Base-by-base conservation (phyloP, 768 basidiomycete species). In the Boletus barrowsii region DNA sequence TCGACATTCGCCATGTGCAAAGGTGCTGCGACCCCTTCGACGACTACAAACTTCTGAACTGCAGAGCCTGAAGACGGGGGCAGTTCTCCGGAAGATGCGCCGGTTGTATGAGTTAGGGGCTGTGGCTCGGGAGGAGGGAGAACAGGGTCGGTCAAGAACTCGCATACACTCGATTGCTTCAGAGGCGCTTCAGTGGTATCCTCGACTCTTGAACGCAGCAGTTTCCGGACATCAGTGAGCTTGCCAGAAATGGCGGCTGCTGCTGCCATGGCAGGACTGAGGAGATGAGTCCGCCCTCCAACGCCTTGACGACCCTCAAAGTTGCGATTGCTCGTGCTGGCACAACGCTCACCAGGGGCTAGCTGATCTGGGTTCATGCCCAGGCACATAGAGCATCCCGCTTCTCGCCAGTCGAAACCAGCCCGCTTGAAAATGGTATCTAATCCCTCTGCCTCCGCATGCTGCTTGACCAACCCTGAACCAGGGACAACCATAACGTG, bases 301-400 rank as follows among this genome's bases (percentile, higher is more conserved):
- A 90, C 82, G 2, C 93, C 82, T 77, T 93, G 80, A 70, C 93
- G 85, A 47, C 91, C 92, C 73, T 95, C 91, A 60, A 96, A 94
- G 74, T 96, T 95, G 54, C 93, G 83, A 73, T 95, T 94, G 63
- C 90, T 92, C 36, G 93, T 95, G 61, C 90, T 92, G 10, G 93
- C 93, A 64, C 93, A 95, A 42, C 93, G 86, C 65, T 87, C 80
- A 14, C 88, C 86, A 3, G 91, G 90, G 17, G 81, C 78, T 47
- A 96, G 76, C 65, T 93, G 90, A 72, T 96, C 93, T 13, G 92
- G 90, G 72, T 96, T 96, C 93, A 96, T 96, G 40, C 92, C 93
- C 61, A 96, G 72, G 73, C 93, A 96, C 93, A 96, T 96, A 15
- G 93, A 96, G 68, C 93, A 96, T 33, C 93, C 93, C 32, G 93